Percentiles rank a stretch among this genome's conserved stretches.
phyloP scores from a whole-genome alignment of 495 filamentous ascomycete genomes.

The Cladorrhinum samala region DNA sequence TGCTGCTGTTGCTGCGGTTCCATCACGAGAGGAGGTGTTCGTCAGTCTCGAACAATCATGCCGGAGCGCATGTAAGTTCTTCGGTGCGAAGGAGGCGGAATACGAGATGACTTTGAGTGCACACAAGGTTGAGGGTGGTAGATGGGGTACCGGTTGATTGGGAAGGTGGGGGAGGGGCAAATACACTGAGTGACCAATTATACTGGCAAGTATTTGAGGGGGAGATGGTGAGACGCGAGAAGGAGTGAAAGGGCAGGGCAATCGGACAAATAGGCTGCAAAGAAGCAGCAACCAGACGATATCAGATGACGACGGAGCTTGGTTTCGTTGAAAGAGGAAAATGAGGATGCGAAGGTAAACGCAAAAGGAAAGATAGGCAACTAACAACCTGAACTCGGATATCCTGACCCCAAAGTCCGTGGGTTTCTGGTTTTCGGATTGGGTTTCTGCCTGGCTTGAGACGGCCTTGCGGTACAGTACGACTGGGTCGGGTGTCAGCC shows the following conservation, averaged over 20 bases:
- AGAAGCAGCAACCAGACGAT: neutral
- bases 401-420: neutral
- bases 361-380: too few relatives aligned
- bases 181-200: too few relatives aligned
- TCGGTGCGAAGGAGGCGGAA: too few relatives aligned
- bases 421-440: neutral
- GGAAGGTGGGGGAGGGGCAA: neutral
- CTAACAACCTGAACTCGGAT: too few relatives aligned
- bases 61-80: too few relatives aligned
- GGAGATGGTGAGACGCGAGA: neutral
- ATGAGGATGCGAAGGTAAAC: neutral
- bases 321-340: neutral
- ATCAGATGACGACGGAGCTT: neutral
- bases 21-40: conserved; percentile 37
- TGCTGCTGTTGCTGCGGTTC: conserved; percentile 27
- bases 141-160: neutral
- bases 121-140: neutral
- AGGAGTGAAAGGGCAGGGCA: neutral
- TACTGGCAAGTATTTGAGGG: conserved; percentile 1
- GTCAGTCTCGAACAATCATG: conserved; percentile 32
- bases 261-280: neutral
- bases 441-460: conserved; percentile 12
- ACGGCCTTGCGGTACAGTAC: too few relatives aligned
- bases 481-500: conserved; percentile 19
- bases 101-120: neutral